Conservation (phyloP, 2,329 filamentous ascomycete genomes). For the Beauveria caledonica region DNA sequence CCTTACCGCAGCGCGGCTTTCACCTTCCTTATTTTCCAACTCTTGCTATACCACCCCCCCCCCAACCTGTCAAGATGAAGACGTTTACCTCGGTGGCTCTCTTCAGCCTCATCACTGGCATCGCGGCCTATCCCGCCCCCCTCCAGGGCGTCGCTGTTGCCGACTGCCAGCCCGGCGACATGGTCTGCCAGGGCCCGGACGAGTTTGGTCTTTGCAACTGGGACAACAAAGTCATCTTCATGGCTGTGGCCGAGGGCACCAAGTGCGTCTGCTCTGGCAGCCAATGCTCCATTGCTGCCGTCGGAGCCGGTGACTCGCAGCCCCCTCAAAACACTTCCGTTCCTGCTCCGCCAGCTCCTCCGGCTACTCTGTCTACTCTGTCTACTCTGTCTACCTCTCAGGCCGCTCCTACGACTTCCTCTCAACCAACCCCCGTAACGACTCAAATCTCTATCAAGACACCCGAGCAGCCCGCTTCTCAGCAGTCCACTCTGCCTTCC, state of each 20-base stretch:
- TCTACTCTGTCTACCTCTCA: neutral
- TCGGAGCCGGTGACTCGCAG: neutral
- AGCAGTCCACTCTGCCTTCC: too few species aligned
- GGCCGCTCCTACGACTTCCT: neutral
- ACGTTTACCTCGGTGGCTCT: conserved; percentile 3
- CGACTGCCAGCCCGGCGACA: neutral
- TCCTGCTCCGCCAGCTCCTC: neutral
- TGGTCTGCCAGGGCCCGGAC: conserved; percentile 8
- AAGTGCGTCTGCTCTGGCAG: conserved; percentile 11
- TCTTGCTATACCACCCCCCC: neutral
- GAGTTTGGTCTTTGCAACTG: conserved; percentile 9
- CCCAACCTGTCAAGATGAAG: conserved; percentile 1
- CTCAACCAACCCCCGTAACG: neutral
- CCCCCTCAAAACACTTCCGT: neutral
- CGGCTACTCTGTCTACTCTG: neutral
- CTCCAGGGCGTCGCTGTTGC: neutral
- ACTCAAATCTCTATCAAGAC: neutral
- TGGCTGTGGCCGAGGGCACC: conserved; percentile 8
- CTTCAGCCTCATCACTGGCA: conserved; percentile 7
- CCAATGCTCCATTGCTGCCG: conserved; percentile 3
- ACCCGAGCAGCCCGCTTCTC: neutral
- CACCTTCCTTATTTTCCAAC: neutral
- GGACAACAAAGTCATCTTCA: conserved; percentile 2
- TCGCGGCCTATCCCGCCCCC: neutral
- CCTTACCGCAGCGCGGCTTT: conserved; percentile 1